Evolutionary conservation across 2,329 filamentous ascomycete species (phyloP), one percentile per base, ranked within the genome.

Genomic region (Fusarium siculi): DNA sequence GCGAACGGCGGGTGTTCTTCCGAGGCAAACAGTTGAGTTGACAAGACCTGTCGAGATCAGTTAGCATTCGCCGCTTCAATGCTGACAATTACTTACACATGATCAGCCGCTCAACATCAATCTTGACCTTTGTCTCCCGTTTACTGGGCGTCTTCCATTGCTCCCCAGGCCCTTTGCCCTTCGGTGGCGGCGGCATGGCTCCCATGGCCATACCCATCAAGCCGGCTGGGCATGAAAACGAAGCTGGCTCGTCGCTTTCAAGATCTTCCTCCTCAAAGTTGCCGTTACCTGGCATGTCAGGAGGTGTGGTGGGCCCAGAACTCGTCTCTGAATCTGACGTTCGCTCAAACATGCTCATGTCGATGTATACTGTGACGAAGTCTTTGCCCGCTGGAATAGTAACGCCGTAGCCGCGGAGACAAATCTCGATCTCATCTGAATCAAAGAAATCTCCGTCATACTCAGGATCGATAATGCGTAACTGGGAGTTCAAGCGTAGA

Each of bases 341-440:
- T 3, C 37, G 19, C 23, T 66, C 49, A n/a, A 66, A 66, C 63
- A 66, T 66, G 1, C 7, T 23, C 63, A 66, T 66, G 4, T 66
- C 63, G 7, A 66, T 66, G 4, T 66, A 43, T 0, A 61, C 61
- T 19, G 61, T 66, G 1, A 66, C 61, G 11, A 50, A 66, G 7
- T 50, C 61, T 9, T 50, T 66, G 0, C 11, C 25, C 0, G 63
- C 3, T 9, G 63, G 63, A 7, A 66, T 66, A 0, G 61, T 66
- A 2, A 66, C 63, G 1, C 63, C 63, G 16, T 66, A 66, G 7
- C 43, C 63, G n/a, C 61, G 39, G 3, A 66, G 30, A 11, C 30
- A 66, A 4, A 66, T 66, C 14, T 66, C 63, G 0, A 66, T 66
- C 4, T 66, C 63, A 1, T 66, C 63, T 1, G 30, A 11, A 7